These are phyloP conservation scores for Ceratocystis albifundus DNA, from an alignment of 2,329 filamentous ascomycete species.

Conservation along the genomic window DNA sequence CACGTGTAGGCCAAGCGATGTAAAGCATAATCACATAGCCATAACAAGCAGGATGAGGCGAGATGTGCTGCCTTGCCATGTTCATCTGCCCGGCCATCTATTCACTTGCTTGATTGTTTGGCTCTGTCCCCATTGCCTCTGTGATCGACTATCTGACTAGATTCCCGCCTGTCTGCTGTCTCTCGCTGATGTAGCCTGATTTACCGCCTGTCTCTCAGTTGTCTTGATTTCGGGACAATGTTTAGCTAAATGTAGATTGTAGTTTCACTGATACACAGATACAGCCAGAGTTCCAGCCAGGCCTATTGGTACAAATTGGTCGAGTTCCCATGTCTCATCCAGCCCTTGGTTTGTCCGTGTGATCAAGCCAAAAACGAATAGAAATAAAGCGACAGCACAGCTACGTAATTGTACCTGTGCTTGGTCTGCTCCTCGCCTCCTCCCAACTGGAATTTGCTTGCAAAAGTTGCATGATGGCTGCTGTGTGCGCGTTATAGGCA, in stretches of 20 bases:
- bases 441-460: background rate
- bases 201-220: background rate
- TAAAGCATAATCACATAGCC: background rate
- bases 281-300: background rate
- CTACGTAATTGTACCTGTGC: background rate
- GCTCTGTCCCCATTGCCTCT: background rate
- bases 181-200: background rate
- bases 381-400: background rate
- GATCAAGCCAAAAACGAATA: background rate
- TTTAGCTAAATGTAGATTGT: background rate
- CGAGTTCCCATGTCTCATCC: background rate
- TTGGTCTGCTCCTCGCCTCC: background rate
- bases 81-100: background rate
- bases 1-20: background rate
- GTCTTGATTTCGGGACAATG: background rate
- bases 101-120: too few species aligned
- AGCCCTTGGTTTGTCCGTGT: background rate
- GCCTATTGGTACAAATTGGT: background rate
- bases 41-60: background rate
- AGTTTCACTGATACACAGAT: background rate
- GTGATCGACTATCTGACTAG: background rate
- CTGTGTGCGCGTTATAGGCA: too few species aligned
- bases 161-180: too few species aligned
- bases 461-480: background rate
- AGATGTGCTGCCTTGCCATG: background rate